Conservation (phyloP, 2,329 filamentous ascomycete species). For the Phaeoacremonium minimum region DNA sequence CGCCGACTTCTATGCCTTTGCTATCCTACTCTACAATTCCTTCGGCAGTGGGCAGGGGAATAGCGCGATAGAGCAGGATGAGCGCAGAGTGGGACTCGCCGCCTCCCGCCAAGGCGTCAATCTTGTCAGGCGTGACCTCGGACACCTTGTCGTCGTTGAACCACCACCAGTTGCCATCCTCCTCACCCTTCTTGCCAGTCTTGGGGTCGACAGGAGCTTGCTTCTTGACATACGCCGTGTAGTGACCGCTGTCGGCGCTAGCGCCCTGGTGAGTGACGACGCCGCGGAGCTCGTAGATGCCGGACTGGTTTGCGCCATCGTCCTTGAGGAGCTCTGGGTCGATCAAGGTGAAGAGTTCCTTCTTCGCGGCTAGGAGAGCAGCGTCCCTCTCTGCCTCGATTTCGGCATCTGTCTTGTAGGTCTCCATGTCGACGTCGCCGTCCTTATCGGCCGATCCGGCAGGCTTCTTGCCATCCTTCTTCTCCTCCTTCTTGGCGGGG, state of each 20-base stretch:
- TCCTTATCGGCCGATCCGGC: constrained; percentile 39
- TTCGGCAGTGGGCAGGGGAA: constrained; percentile 60
- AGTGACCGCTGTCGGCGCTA: constrained; percentile 95
- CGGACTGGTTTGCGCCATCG: constrained; percentile 84
- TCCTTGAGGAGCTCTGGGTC: constrained; percentile 71
- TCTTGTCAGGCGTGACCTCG: constrained; percentile 87
- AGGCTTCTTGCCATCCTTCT: constrained; percentile 30
- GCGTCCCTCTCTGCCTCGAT: constrained; percentile 81
- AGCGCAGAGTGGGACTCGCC: constrained; percentile 82
- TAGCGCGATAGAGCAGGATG: constrained; percentile 73
- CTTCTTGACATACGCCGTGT: constrained; percentile 98
- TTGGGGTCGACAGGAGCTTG: constrained; percentile 65
- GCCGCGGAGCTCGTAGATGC: constrained; percentile 89
- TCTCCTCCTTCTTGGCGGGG: constrained; percentile 34
- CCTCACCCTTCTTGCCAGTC: constrained; percentile 72
- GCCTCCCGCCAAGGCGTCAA: constrained; percentile 83
- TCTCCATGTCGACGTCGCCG: constrained; percentile 71
- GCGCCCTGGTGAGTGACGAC: constrained; percentile 96
- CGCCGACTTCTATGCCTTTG: no score
- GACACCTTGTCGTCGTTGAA: constrained; percentile 98
- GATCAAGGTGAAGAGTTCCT: constrained; percentile 78
- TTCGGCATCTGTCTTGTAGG: constrained; percentile 90
- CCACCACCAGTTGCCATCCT: constrained; percentile 99
- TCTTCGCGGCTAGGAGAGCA: constrained; percentile 74
- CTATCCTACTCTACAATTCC: constrained; percentile 26